phyloP scores from a whole-genome alignment of 2,329 filamentous ascomycete genomes.

The Phoma sp. region DNA sequence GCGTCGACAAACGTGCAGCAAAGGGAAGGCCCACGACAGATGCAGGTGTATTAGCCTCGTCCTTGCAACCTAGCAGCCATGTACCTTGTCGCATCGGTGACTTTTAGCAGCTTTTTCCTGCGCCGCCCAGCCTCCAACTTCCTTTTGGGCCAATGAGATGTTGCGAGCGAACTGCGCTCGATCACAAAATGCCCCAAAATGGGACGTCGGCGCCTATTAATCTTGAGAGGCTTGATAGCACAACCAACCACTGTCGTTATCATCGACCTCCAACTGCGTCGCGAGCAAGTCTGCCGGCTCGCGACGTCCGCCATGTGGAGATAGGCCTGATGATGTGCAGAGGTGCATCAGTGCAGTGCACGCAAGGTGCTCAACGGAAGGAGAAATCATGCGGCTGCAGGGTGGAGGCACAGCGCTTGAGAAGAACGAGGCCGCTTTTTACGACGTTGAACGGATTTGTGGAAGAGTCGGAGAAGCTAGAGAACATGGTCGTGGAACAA shows the following conservation, averaged over 20 bases:
- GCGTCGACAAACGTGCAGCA: conserved; percentile 29
- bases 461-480: conserved; percentile 8
- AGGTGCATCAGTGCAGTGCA: conserved; percentile 18
- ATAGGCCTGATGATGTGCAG: conserved; percentile 36
- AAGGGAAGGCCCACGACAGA: conserved; percentile 19
- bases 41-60: conserved; percentile 21
- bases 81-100: conserved; percentile 35
- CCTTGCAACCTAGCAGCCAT: conserved; percentile 18
- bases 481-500: conserved; percentile 3
- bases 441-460: not conserved
- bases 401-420: conserved; percentile 38
- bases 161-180: conserved; percentile 6
- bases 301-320: conserved; percentile 26
- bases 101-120: conserved; percentile 44
- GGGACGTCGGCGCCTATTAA: conserved; percentile 45
- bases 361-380: conserved; percentile 20
- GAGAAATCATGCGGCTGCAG: conserved; percentile 21
- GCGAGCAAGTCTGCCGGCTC: conserved; percentile 19
- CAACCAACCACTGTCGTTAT: conserved; percentile 34
- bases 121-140: conserved; percentile 32
- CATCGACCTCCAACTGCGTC: conserved; percentile 13
- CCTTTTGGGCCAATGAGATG: conserved; percentile 7
- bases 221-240: conserved; percentile 36
- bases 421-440: conserved; percentile 14
- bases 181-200: conserved; percentile 40